Percentiles rank a stretch among this genome's conserved stretches.
phyloP scores from a whole-genome alignment of 768 basidiomycete species.

The Calocera viscosa region DNA sequence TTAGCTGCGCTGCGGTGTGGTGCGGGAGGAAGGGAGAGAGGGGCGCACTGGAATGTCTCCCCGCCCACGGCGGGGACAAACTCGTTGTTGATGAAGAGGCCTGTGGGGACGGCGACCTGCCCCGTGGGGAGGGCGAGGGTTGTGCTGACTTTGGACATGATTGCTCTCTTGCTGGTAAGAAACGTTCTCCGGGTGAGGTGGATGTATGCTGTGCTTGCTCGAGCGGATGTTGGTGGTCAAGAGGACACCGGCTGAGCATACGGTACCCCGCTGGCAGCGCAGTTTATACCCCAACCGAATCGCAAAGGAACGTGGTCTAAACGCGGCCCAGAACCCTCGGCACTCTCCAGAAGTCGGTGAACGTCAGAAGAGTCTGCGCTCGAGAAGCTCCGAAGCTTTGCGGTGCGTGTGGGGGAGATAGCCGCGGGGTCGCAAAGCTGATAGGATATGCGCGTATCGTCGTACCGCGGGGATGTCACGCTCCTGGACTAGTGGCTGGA shows the following conservation, averaged over 20 bases:
- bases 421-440: too few relatives aligned
- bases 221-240: neutral
- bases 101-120: constrained; percentile 54
- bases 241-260: neutral
- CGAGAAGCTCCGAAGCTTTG: too few relatives aligned
- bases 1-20: neutral
- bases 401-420: too few relatives aligned
- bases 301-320: constrained; percentile 5
- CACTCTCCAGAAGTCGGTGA: too few relatives aligned
- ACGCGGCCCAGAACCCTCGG: neutral
- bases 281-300: neutral
- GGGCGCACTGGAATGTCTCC: constrained; percentile 47
- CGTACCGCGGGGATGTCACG: too few relatives aligned
- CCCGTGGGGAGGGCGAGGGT: neutral
- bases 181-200: too few relatives aligned
- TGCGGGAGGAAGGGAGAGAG: constrained; percentile 16
- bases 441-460: too few relatives aligned
- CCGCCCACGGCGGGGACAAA: constrained; percentile 42
- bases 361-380: too few relatives aligned
- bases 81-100: constrained; percentile 84
- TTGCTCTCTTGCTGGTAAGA: neutral
- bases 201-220: neutral
- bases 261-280: neutral
- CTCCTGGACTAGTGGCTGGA: too few relatives aligned
- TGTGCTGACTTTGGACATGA: neutral